These are phyloP conservation scores for Penstemon davidsonii DNA, from an alignment of 257 asterid species.

Conservation along the genomic window DNA sequence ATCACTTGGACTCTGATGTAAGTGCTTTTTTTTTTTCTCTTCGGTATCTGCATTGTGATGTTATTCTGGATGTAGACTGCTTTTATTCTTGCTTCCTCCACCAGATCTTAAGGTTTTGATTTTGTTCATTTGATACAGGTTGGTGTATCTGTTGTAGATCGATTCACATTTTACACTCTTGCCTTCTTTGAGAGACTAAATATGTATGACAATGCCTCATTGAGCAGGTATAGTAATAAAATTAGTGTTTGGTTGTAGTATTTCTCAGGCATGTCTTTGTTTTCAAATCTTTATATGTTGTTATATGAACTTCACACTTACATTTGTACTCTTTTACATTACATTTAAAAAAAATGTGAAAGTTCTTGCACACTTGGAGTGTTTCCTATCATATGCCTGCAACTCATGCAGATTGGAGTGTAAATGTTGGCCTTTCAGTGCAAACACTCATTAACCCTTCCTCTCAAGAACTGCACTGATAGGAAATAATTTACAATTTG, in stretches of 20 bases:
- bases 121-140: slow-evolving; percentile 55
- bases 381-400: background rate
- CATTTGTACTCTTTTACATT: background rate
- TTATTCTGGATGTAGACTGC: slow-evolving; percentile 17
- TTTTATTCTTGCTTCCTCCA: slow-evolving; percentile 7
- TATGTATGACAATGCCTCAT: slow-evolving; percentile 89
- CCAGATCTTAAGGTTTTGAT: slow-evolving; percentile 1
- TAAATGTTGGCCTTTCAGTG: background rate
- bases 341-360: too few species aligned
- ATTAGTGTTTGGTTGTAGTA: background rate
- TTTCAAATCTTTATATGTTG: background rate
- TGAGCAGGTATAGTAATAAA: slow-evolving; percentile 62
- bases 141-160: slow-evolving; percentile 96
- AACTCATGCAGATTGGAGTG: background rate
- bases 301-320: background rate
- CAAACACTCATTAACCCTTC: background rate
- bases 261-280: background rate
- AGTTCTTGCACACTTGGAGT: too few species aligned
- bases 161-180: slow-evolving; percentile 90
- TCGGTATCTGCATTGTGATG: slow-evolving; percentile 4
- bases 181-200: slow-evolving; percentile 96
- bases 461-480: slow-evolving; percentile 5
- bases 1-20: slow-evolving; percentile 93
- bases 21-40: slow-evolving; percentile 30
- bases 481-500: slow-evolving; percentile 11